phyloP scores from a whole-genome alignment of 2,329 filamentous ascomycete genomes.

The Paraphaeosphaeria sporulosa region DNA sequence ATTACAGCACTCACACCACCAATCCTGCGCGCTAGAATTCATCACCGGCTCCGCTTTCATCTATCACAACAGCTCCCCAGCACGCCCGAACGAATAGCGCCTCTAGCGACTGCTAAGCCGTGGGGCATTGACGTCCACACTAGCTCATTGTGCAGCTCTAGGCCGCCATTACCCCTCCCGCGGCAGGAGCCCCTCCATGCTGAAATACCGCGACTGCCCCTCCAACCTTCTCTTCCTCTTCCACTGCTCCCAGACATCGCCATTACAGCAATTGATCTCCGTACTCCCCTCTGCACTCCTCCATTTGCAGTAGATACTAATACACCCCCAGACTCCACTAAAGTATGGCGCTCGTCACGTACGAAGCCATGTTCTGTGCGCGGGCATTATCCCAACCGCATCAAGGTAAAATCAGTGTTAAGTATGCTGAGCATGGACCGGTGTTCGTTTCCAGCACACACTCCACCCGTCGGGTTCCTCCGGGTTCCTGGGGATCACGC shows the following conservation, averaged over 20 bases:
- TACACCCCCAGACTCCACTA: slow-evolving; percentile 18
- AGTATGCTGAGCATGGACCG: slow-evolving; percentile 53
- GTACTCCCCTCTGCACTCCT: slow-evolving; percentile 26
- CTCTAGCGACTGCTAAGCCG: not conserved
- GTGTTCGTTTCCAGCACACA: slow-evolving; percentile 44
- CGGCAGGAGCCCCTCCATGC: not conserved
- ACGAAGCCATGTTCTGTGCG: slow-evolving; percentile 38
- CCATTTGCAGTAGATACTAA: slow-evolving; percentile 28
- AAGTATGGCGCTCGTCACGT: slow-evolving; percentile 43
- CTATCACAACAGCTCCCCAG: not conserved
- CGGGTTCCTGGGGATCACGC: not conserved
- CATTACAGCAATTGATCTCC: slow-evolving; percentile 22
- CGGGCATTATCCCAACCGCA: slow-evolving; percentile 44
- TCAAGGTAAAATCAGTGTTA: slow-evolving; percentile 50
- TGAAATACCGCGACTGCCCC: slow-evolving; percentile 8
- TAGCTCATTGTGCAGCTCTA: slow-evolving; percentile 2
- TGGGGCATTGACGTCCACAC: slow-evolving; percentile 6
- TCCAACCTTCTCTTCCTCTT: not conserved
- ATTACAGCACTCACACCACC: not conserved
- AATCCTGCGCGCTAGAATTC: slow-evolving; percentile 2
- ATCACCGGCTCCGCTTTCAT: slow-evolving; percentile 2
- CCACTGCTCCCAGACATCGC: not conserved
- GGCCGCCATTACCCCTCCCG: slow-evolving; percentile 1
- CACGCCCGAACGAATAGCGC: slow-evolving; percentile 1
- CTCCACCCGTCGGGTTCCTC: slow-evolving; percentile 13